A percentile compares a stretch with the other conserved stretches of the same genome.
These are phyloP conservation scores for Pseudozyma sp. DNA, from an alignment of 1,284 basidiomycete species.

Conservation along the genomic window DNA sequence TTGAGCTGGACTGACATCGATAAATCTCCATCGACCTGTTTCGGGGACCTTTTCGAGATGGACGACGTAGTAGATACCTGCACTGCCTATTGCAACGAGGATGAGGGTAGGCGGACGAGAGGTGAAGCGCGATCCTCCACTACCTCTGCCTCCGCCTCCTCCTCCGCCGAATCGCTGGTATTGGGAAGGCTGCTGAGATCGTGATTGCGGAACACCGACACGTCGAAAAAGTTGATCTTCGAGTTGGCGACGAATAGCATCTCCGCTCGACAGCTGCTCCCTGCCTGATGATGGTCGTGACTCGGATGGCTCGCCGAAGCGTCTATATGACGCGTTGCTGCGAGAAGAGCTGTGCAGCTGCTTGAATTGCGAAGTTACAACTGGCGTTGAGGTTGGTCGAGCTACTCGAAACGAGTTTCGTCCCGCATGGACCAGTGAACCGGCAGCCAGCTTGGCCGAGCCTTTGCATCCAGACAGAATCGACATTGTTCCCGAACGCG, in stretches of 20 bases:
- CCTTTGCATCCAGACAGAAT: not conserved
- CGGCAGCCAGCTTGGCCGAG: not conserved
- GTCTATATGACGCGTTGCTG: slow-evolving; percentile 9
- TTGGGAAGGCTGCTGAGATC: slow-evolving; percentile 11
- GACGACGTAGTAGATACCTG: slow-evolving; percentile 59
- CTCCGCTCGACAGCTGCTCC: slow-evolving; percentile 23
- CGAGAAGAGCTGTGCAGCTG: not conserved
- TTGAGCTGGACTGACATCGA: slow-evolving; percentile 56
- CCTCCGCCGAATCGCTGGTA: slow-evolving; percentile 42
- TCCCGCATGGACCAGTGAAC: not conserved
- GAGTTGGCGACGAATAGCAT: slow-evolving; percentile 28
- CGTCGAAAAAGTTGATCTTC: slow-evolving; percentile 44
- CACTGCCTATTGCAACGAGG: slow-evolving; percentile 45
- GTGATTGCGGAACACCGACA: slow-evolving; percentile 16
- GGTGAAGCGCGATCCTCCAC: slow-evolving; percentile 12
- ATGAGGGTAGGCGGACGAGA: slow-evolving; percentile 45
- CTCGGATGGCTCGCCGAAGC: not conserved
- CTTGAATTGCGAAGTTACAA: not conserved
- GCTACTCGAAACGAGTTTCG: not conserved
- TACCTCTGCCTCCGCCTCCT: slow-evolving; percentile 13
- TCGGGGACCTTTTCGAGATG: slow-evolving; percentile 65
- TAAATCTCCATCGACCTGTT: slow-evolving; percentile 66
- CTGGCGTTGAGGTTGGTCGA: not conserved
- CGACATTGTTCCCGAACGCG: not conserved
- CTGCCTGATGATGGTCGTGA: slow-evolving; percentile 8